Evolutionary conservation across 768 basidiomycete genomes (phyloP), one percentile per base, ranked within the genome.

Genomic region (Exidia glandulosa): DNA sequence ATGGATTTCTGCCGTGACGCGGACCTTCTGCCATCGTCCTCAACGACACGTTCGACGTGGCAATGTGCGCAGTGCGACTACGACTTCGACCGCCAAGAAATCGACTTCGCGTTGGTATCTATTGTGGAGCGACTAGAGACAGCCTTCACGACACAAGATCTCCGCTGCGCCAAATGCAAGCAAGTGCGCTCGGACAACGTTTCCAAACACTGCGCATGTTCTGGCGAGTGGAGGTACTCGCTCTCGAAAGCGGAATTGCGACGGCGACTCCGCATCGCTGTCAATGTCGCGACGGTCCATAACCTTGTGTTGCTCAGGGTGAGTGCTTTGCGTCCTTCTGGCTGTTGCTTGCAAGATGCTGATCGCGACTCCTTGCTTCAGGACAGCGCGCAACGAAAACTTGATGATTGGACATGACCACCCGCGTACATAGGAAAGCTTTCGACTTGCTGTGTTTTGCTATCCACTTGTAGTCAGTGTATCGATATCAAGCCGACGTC

Each of bases 1-100:
- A 90, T 99, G 66, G 96, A 99, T 71, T 89, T 99, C 67, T 97
- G 95, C 69, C 83, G 95, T 16, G 95, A 98, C 72, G 79, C 84
- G 12, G 88, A 92, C 61, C 78, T 96, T 41, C 76, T 91, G 47
- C 85, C 90, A 10, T 76, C 75, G 63, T 73, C 66, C 63, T 73
- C 61, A 72, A 79, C 34, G 73, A 78, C 6, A 74, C 77, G 19
- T 76, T 34, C 73, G 23, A 82, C 79, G 59, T 93, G 89, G 91
- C 68, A 74, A 14, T 90, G 93, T 67, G 73, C 76, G 57, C 75
- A 75, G 58, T 96, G 94, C 64, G 82, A 81, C 23, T 85, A 86
- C 32, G 90, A 96, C 70, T 95, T 93, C 71, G 94, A 99, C 68
- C 82, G 87, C n/a, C 73, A 77, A 7, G 80, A 83, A 37, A 94